Evolutionary conservation across 2,329 filamentous ascomycete genomes (phyloP).

Genomic region (Monilinia laxa): DNA sequence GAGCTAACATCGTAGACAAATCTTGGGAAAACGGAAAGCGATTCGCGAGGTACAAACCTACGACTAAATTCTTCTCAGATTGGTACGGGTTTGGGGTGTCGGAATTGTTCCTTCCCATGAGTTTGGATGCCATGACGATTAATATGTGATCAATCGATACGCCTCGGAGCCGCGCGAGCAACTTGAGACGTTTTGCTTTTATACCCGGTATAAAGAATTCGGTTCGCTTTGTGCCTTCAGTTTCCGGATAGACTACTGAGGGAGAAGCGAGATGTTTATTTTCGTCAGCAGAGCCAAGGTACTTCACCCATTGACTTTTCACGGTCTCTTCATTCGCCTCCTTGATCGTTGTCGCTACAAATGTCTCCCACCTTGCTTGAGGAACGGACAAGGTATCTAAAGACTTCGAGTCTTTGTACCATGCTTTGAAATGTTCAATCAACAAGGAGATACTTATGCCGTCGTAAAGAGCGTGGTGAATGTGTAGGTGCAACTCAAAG

Average conservation of each 20-base stretch:
- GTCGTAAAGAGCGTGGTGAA: constrained; percentile 90
- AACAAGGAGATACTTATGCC: constrained; percentile 72
- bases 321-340: background rate
- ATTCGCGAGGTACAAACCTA: constrained; percentile 85
- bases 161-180: constrained; percentile 50
- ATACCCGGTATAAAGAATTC: constrained; percentile 51
- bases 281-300: background rate
- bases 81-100: constrained; percentile 4
- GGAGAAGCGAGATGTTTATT: background rate
- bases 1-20: constrained; percentile 54
- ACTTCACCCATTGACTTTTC: constrained; percentile 21
- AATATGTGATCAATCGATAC: constrained; percentile 72
- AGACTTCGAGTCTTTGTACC: constrained; percentile 42
- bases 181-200: constrained; percentile 46
- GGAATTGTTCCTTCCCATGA: constrained; percentile 53
- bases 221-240: constrained; percentile 28
- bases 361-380: constrained; percentile 45
- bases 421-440: constrained; percentile 44
- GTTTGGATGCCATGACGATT: constrained; percentile 48
- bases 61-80: constrained; percentile 49
- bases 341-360: background rate
- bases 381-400: constrained; percentile 25
- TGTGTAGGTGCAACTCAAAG: constrained; percentile 48
- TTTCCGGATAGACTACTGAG: background rate
- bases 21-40: constrained; percentile 55